Conservation (phyloP, 495 filamentous ascomycete species). For the Halenospora varia region DNA sequence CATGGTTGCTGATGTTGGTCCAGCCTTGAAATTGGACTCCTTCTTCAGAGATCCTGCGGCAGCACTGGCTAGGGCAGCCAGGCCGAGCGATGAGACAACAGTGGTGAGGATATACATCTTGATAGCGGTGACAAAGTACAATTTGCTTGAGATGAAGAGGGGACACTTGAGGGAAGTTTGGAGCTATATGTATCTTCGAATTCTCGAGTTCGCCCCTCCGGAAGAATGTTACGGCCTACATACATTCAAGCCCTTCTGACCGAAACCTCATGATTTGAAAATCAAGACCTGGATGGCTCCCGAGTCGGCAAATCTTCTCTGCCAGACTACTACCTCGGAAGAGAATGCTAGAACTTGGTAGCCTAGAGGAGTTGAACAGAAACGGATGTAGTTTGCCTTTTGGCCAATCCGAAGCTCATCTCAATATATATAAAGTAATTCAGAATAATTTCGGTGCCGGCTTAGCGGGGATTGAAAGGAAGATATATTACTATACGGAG, state of each 20-base stretch:
- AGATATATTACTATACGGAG: not conserved
- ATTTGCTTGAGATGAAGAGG: not conserved
- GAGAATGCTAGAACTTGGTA: not conserved
- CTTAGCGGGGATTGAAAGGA: not conserved
- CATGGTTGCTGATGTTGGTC: slow-evolving; percentile 44
- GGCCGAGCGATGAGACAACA: slow-evolving; percentile 26
- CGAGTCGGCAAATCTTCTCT: not conserved
- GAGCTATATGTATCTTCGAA: not conserved
- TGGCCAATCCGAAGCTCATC: not conserved
- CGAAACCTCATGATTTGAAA: not conserved
- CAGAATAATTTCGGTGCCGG: not conserved
- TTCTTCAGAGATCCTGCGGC: slow-evolving; percentile 28
- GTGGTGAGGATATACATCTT: slow-evolving; percentile 36
- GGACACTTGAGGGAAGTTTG: not conserved
- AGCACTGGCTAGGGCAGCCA: slow-evolving; percentile 27
- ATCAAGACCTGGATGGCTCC: not conserved
- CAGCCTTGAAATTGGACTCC: slow-evolving; percentile 39
- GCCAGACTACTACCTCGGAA: not conserved
- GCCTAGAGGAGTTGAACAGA: not conserved
- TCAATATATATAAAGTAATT: not conserved
- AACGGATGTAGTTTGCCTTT: not conserved
- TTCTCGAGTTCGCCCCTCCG: not conserved
- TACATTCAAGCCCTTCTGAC: not conserved
- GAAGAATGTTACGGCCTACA: not conserved
- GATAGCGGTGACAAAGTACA: no score